These are phyloP conservation scores for Cymodocea nodosa DNA, from an alignment of 116 monocot genomes.

Conservation along the genomic window DNA sequence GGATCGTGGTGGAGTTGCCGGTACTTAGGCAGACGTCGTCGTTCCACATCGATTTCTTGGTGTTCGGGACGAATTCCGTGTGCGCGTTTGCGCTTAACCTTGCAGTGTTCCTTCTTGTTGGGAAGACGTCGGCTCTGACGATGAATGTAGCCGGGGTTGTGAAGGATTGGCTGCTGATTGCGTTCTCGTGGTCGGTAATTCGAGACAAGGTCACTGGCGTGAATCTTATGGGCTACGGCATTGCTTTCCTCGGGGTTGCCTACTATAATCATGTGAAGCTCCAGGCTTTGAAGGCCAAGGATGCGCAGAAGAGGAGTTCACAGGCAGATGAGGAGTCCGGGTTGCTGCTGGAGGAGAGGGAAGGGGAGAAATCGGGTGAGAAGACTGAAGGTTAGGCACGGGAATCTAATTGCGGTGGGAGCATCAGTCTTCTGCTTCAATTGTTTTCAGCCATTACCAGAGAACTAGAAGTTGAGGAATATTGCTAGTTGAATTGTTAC, in stretches of 20 bases:
- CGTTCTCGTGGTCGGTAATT: constrained; percentile 79
- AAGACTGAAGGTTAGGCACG: too few species aligned
- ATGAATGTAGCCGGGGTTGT: constrained; percentile 56
- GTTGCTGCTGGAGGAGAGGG: too few species aligned
- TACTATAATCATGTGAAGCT: constrained; percentile 81
- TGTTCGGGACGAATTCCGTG: constrained; percentile 32
- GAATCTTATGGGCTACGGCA: constrained; percentile 59
- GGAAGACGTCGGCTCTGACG: constrained; percentile 40
- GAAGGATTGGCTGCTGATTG: constrained; percentile 79
- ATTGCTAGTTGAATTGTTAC: too few species aligned
- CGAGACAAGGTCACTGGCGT: constrained; percentile 54
- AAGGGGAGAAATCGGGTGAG: too few species aligned
- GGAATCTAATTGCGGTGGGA: too few species aligned
- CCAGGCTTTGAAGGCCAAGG: constrained; percentile 72
- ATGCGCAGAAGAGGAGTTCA: constrained; percentile 57
- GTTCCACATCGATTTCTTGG: constrained; percentile 23
- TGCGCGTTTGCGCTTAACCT: constrained; percentile 44
- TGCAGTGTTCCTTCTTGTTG: constrained; percentile 36
- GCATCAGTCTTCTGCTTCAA: too few species aligned
- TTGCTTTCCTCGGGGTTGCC: constrained; percentile 41
- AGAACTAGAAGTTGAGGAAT: too few species aligned
- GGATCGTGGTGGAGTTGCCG: constrained; percentile 28
- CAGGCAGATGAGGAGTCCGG: constrained; percentile 37
- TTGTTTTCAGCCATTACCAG: too few species aligned
- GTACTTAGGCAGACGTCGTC: constrained; percentile 8